A percentile compares a stretch with the other conserved stretches of the same genome.
These are phyloP conservation scores for Boletus calvinii DNA, from an alignment of 1,284 basidiomycete species.

Conservation along the genomic window DNA sequence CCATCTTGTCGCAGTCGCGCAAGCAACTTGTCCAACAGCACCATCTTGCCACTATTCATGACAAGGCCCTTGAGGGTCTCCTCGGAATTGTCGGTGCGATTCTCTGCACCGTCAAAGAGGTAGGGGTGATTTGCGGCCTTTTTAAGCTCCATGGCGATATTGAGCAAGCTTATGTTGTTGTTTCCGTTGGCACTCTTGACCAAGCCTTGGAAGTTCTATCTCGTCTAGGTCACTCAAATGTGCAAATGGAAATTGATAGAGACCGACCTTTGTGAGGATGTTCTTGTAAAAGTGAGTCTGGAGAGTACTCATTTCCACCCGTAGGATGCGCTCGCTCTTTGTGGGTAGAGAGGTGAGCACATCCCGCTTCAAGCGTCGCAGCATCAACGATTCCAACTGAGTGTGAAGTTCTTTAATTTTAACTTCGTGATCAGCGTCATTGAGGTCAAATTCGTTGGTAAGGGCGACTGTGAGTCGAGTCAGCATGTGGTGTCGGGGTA, in stretches of 20 bases:
- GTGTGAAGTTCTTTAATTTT: conserved; percentile 96
- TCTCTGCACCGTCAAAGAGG: conserved; percentile 95
- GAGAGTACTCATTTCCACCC: conserved; percentile 96
- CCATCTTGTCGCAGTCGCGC: conserved; percentile 86
- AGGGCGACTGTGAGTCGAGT: conserved; percentile 57
- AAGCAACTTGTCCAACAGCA: conserved; percentile 93
- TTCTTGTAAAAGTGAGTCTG: conserved; percentile 99
- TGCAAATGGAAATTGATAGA: not conserved
- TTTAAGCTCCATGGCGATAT: conserved; percentile 96
- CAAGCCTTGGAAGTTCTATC: conserved; percentile 88
- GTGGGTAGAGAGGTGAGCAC: conserved; percentile 97
- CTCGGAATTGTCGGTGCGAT: conserved; percentile 70
- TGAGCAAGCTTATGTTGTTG: conserved; percentile 88
- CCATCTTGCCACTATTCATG: conserved; percentile 98
- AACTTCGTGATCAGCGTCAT: conserved; percentile 87
- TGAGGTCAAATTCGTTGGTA: conserved; percentile 93
- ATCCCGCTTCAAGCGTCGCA: conserved; percentile 93
- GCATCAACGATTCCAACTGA: conserved; percentile 94
- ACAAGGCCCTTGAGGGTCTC: conserved; percentile 94
- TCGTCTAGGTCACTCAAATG: conserved; percentile 10
- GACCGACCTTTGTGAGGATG: conserved; percentile 85
- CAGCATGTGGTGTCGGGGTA: conserved; percentile 8
- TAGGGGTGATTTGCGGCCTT: conserved; percentile 98
- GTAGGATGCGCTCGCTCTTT: conserved; percentile 96
- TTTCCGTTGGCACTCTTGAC: conserved; percentile 85